These are phyloP conservation scores for Periconia macrospinosa DNA, from an alignment of 2,329 filamentous ascomycete species.

Conservation along the genomic window DNA sequence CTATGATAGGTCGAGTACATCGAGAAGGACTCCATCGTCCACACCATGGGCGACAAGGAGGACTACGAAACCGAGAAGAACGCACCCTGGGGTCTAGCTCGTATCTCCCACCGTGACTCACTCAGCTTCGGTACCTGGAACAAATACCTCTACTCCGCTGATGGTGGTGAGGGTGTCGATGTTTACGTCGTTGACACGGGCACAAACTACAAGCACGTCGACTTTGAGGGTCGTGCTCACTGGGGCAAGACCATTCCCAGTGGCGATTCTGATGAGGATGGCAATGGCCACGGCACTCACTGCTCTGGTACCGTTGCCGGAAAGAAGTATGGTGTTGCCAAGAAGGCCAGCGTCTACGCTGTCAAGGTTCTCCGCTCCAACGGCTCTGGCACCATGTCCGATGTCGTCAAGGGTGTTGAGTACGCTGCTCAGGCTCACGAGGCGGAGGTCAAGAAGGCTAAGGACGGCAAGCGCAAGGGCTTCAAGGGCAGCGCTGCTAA, in stretches of 20 bases:
- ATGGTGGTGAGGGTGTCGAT: constrained; percentile 95
- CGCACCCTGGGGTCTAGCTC: constrained; percentile 97
- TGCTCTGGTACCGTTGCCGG: constrained; percentile 98
- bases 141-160: constrained; percentile 91
- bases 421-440: constrained; percentile 82
- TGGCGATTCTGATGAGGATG: constrained; percentile 84
- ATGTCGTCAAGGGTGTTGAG: constrained; percentile 98
- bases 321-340: constrained; percentile 99
- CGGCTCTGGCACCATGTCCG: constrained; percentile 96
- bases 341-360: constrained; percentile 95
- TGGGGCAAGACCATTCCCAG: constrained; percentile 97
- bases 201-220: constrained; percentile 89
- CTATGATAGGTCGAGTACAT: constrained; percentile 85
- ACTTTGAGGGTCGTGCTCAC: constrained; percentile 92
- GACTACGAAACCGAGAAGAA: constrained; percentile 74
- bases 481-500: constrained; percentile 99
- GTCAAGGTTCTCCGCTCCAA: constrained; percentile 99
- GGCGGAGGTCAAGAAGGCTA: constrained; percentile 74
- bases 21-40: constrained; percentile 91
- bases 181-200: constrained; percentile 99
- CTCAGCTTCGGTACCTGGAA: constrained; percentile 93
- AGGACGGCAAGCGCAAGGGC: constrained; percentile 87
- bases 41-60: constrained; percentile 63
- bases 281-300: constrained; percentile 98
- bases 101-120: constrained; percentile 90